phyloP scores from a whole-genome alignment of 208 protist species.

The Crithidia fasciculata region DNA sequence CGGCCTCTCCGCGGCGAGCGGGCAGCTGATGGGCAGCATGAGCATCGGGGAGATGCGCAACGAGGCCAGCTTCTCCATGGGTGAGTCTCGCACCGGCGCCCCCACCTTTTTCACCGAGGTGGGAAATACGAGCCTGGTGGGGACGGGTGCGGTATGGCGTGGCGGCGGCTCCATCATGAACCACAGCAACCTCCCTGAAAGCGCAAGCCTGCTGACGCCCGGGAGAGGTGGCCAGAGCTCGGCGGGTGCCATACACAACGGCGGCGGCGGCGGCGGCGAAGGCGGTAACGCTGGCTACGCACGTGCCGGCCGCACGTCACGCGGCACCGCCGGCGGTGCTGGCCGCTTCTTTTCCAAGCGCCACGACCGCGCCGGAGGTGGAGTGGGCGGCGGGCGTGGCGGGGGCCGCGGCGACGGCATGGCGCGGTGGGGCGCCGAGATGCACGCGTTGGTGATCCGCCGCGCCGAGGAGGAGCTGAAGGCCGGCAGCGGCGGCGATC shows the following conservation, averaged over 20 bases:
- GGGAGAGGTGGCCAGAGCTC: neutral
- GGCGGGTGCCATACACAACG: neutral
- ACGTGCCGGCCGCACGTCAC: neutral
- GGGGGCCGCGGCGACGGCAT: constrained; percentile 2
- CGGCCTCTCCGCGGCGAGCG: neutral
- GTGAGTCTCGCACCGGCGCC: constrained; percentile 9
- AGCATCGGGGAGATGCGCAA: constrained; percentile 7
- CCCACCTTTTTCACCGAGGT: constrained; percentile 11
- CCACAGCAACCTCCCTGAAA: constrained; percentile 6
- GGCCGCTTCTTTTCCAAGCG: constrained; percentile 22
- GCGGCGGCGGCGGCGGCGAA: neutral
- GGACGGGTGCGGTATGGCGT: constrained; percentile 13
- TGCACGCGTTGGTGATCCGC: constrained; percentile 25
- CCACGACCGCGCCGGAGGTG: constrained; percentile 13
- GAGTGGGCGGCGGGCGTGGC: neutral
- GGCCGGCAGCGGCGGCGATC: constrained; percentile 22
- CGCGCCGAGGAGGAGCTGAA: constrained; percentile 26
- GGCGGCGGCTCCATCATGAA: constrained; percentile 8
- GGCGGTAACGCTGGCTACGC: constrained; percentile 2
- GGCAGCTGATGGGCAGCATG: constrained; percentile 13
- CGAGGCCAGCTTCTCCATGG: constrained; percentile 8
- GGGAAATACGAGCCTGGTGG: neutral
- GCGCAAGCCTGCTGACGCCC: neutral
- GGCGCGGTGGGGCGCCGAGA: constrained; percentile 19
- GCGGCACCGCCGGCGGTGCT: neutral